Evolutionary conservation across 768 basidiomycete species (phyloP), one percentile per base, ranked within the genome.

Genomic region (Leucosporidium creatinivorum): DNA sequence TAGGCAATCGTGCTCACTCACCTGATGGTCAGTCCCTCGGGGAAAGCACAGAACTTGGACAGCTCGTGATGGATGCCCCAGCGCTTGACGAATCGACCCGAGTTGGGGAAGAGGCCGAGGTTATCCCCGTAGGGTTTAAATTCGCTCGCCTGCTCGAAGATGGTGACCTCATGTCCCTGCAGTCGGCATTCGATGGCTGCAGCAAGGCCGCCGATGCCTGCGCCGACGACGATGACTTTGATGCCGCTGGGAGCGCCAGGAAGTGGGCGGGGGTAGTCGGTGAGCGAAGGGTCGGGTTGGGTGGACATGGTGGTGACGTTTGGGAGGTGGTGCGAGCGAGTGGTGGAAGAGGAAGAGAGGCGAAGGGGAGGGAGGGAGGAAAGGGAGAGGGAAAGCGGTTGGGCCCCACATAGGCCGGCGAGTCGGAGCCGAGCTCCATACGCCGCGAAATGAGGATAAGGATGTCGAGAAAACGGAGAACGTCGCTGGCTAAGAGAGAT

Each of bases 101-200:
- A 69, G 61, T 75, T 75, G 54, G 63, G 61, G 36, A 66, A 56
- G 19, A 25, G 10, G 21, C 64, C 64, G 36, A 65, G 56, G 13
- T 52, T 52, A 30, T 67, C 66, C 18, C 65, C 65, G 18, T 60
- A 60, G 1, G 30, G 10, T 18, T 23, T 51, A 25, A 65, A 59
- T 12, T 58, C 49, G 12, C 17, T 54, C 30, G 44, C 50, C 57
- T 73, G 71, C 62, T 76, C 74, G n/a, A 75, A 59, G 25, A 78
- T 56, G 31, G 49, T 68, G 31, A 75, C 74, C 15, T 75, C 64
- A 69, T 74, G 74, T 7, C 71, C 70, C 51, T 67, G 73, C 25
- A 74, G 55, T 23, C 72, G 72, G 33, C 70, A 73, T 62, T 76
- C 77, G 51, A 80, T 73, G 17, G 76, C 77, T 56, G 75, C 76